Percentiles rank a stretch among this genome's conserved stretches.
phyloP scores from a whole-genome alignment of 2,329 filamentous ascomycete species.

The Chalaropsis thielavioides region DNA sequence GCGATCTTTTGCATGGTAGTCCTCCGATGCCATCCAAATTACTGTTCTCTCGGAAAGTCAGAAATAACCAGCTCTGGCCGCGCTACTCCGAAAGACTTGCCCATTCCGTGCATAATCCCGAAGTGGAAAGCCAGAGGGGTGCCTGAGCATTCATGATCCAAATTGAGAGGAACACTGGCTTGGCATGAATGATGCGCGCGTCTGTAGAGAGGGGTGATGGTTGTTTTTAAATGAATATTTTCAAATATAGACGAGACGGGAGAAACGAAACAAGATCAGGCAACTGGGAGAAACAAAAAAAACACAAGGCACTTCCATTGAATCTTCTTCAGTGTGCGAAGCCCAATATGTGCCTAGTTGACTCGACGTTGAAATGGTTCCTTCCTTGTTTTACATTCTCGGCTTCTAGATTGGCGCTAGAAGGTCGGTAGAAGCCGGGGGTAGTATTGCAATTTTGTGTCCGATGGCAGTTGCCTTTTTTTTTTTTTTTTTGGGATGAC shows the following conservation, averaged over 20 bases:
- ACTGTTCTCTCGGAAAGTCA: not conserved
- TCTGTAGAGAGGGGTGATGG: not conserved
- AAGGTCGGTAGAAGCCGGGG: not conserved
- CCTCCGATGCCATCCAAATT: not conserved
- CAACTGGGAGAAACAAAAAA: no score
- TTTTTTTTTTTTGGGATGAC: no score
- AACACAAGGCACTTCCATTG: not conserved
- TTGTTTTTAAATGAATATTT: not conserved
- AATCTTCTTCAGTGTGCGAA: not conserved
- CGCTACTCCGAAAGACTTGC: not conserved
- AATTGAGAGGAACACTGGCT: not conserved
- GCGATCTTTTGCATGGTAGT: not conserved
- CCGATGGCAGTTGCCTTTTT: no score
- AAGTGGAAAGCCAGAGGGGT: not conserved
- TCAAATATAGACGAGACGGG: not conserved
- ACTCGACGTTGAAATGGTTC: not conserved
- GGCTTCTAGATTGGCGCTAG: not conserved
- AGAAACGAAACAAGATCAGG: not conserved
- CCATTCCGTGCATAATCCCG: not conserved
- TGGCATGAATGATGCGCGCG: not conserved
- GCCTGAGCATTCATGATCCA: not conserved
- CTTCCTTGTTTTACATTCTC: not conserved
- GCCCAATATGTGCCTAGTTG: not conserved
- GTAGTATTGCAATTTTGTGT: not conserved
- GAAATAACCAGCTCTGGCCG: not conserved